Base-by-base conservation (phyloP, 1,284 basidiomycete genomes). In the Ustilago hordei region DNA sequence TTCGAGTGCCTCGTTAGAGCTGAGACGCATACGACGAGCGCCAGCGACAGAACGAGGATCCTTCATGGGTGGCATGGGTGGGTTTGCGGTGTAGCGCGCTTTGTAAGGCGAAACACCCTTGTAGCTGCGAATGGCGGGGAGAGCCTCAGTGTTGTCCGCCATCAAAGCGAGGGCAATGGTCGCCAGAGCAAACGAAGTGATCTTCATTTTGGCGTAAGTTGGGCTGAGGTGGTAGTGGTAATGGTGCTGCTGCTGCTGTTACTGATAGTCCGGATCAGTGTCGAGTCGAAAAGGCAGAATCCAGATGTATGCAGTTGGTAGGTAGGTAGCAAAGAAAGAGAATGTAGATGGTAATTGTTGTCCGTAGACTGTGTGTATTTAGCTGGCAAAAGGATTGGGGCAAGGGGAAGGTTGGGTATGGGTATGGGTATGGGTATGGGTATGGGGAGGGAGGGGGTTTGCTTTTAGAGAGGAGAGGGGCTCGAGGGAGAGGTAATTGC, bases 131-230 rank as follows among this genome's bases (percentile, higher is more conserved):
- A 80, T 63, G 52, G 71, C 69, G 35, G 78, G 78, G 4, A 80
- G 48, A 19, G 78, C 78, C 36, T 72, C 69, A 43, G 62, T 41
- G 56, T 67, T 72, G 60, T 72, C 69, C 4, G 64, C 69, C 69
- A 71, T 72, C 57, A 77, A 64, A 66, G 69, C 69, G 34, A 77
- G 60, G 11, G 75, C 69, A 38, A 77, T 72, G 59, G 75, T 69
- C 34, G 66, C 75, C 50, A 77, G 58, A 48, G 69, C 66, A 38
- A 77, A 66, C 23, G 75, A 72, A 35, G 75, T 77, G 69, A 77
- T 62, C 59, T 71, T 72, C 75, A 77, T 77, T 32, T 63, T 60
- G 56, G 59, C 35, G 9, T 38, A 0, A 2, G n/a, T 28, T 56
- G 52, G 15, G 48, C 48, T 50, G 5, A 5, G 23, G 28, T 34